Evolutionary conservation across 768 basidiomycete species (phyloP).

Genomic region (Goffeauzyma gilvescens): DNA sequence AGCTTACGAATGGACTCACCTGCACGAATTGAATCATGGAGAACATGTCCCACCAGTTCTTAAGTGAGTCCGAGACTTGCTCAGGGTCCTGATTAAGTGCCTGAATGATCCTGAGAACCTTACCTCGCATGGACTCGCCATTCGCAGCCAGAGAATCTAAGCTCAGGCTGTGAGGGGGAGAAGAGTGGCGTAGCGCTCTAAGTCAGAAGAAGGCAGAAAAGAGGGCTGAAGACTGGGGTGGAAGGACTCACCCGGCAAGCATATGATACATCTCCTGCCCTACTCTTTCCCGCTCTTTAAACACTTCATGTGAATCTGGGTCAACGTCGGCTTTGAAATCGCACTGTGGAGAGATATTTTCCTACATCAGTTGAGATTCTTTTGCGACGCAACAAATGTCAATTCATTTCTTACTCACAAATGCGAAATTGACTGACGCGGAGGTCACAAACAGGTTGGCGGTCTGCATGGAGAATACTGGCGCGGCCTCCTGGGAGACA

Average conservation of each 20-base stretch:
- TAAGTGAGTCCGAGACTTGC: no score
- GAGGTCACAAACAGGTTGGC: constrained; percentile 27
- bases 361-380: neutral
- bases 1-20: no score
- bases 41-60: constrained; percentile 5
- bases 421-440: constrained; percentile 25
- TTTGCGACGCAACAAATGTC: neutral
- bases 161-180: no score
- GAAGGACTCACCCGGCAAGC: no score
- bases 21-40: constrained; percentile 2
- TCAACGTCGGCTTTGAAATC: neutral
- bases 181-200: no score
- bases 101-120: constrained; percentile 11
- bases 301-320: neutral
- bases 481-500: no score
- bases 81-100: no score
- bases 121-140: neutral
- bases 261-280: neutral
- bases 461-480: constrained; percentile 25
- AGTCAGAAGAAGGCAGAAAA: no score
- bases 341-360: neutral
- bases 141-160: neutral
- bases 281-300: neutral
- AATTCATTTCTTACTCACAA: no score
- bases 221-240: no score